phyloP scores from a whole-genome alignment of 2,329 filamentous ascomycete species.

The Venturia effusa region DNA sequence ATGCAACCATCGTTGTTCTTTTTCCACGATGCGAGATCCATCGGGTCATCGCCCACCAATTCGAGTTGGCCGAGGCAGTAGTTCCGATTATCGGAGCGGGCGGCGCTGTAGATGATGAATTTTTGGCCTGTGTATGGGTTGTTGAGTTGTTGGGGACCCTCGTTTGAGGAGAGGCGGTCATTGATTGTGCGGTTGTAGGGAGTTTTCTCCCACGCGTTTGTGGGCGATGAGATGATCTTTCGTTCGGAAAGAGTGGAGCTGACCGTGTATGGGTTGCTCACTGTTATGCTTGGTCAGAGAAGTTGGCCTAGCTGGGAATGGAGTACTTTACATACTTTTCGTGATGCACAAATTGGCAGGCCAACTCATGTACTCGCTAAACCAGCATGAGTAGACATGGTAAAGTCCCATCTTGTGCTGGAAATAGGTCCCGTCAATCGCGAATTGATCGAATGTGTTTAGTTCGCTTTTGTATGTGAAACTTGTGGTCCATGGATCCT shows the following conservation, averaged over 20 bases:
- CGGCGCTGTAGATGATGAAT: conserved; percentile 40
- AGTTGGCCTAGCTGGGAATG: not conserved
- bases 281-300: conserved; percentile 2
- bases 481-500: conserved; percentile 34
- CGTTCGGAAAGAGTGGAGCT: conserved; percentile 34
- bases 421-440: conserved; percentile 44
- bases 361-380: conserved; percentile 36
- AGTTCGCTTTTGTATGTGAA: conserved; percentile 37
- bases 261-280: conserved; percentile 38
- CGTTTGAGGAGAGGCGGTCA: conserved; percentile 37
- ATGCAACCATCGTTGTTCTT: conserved; percentile 37
- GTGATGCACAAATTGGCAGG: conserved; percentile 43
- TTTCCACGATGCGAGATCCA: conserved; percentile 37
- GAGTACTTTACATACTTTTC: conserved; percentile 18
- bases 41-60: conserved; percentile 37
- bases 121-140: conserved; percentile 36
- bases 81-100: conserved; percentile 40
- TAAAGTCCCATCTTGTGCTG: conserved; percentile 28
- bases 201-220: conserved; percentile 41
- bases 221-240: conserved; percentile 35
- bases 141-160: conserved; percentile 39
- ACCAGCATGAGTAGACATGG: conserved; percentile 31
- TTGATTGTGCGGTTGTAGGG: conserved; percentile 37
- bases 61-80: conserved; percentile 43
- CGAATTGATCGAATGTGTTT: conserved; percentile 42